Evolutionary conservation across 1,139 yeast genomes (phyloP).

Genomic region (Magnusiomyces suaveolens): DNA sequence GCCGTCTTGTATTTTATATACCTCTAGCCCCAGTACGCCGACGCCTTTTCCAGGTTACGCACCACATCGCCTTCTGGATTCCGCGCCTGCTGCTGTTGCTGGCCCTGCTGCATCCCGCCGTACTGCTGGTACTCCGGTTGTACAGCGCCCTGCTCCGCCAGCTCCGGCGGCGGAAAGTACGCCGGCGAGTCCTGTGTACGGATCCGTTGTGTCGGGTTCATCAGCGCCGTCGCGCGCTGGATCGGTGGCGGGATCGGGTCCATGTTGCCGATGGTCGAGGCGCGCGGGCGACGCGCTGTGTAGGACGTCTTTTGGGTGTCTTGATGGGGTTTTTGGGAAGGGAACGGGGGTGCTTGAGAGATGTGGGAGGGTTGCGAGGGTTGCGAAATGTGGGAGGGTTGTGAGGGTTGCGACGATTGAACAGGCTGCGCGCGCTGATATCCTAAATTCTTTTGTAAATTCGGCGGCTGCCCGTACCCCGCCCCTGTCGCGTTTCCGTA

Average conservation of each 20-base stretch:
- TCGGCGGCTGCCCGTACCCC: not conserved
- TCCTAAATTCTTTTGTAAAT: not conserved
- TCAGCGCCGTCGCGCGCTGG: slow-evolving; percentile 36
- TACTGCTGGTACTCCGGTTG: not conserved
- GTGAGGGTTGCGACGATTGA: not conserved
- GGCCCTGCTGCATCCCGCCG: not conserved
- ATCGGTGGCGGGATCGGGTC: slow-evolving; percentile 35
- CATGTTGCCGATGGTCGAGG: slow-evolving; percentile 36
- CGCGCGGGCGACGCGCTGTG: slow-evolving; percentile 29
- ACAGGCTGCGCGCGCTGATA: not conserved
- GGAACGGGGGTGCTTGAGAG: too few relatives aligned
- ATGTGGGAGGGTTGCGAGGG: too few relatives aligned
- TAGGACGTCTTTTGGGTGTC: not conserved
- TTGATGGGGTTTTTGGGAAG: not conserved
- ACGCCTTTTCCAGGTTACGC: not conserved
- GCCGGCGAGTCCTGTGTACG: slow-evolving; percentile 36
- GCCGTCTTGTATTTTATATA: too few relatives aligned
- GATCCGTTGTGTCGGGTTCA: slow-evolving; percentile 33
- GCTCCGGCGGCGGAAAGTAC: slow-evolving; percentile 35
- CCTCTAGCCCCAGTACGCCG: not conserved
- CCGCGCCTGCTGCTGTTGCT: not conserved
- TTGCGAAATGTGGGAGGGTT: too few relatives aligned
- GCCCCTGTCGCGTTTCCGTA: too few relatives aligned
- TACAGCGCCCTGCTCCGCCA: slow-evolving; percentile 9
- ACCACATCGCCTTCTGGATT: not conserved